Evolutionary conservation across 805 yeast genomes (phyloP), one percentile per base, ranked within the genome.

Genomic region (Metschnikowia aberdeeniae): DNA sequence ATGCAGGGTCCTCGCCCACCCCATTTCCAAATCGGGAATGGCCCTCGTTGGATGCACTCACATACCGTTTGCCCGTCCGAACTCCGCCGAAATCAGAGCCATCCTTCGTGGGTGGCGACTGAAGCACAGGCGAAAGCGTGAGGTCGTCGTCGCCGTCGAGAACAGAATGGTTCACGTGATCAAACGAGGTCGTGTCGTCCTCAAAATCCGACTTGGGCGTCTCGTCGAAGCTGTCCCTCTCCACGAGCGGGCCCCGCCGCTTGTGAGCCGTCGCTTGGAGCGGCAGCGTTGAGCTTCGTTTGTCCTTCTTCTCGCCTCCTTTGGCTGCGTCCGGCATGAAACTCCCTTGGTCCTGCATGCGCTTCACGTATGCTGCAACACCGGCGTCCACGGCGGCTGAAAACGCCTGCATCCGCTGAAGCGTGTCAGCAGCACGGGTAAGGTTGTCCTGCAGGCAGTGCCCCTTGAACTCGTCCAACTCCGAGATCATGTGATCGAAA

Each of bases 401-500:
- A 17, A 36, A 36, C 5, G 11, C 24, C 26, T 22, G 26, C 26
- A 22, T 22, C 8, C 26, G 26, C 6, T 22, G 26, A 22, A 22
- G 26, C 26, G 8, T 9, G 24, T 5, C 19, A 19, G 11, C 17
- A 36, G 6, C 33, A 27, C 33, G 26, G 12, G 4, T 17, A 10
- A 36, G 33, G 17, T 27, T 17, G 13, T 28, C 40, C 8, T 13
- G 12, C n/a, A 36, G 12, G 12, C 12, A 17, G 3, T 17, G 33
- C 8, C 24, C 29, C 22, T 49, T 43, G 36, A 47, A 59, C 5
- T 49, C 49, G 28, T 51, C 46, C 29, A 66, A 40, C 34, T 63
- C 63, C 14, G 60, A 59, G 5, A 68, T 51, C 48, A 55, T 72
- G 43, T 75, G 73, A 55, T 82, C 89, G 55, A 77, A 73, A 27